Conservation (phyloP, 2,329 filamentous ascomycete genomes). For the Bipolaris bicolor region DNA sequence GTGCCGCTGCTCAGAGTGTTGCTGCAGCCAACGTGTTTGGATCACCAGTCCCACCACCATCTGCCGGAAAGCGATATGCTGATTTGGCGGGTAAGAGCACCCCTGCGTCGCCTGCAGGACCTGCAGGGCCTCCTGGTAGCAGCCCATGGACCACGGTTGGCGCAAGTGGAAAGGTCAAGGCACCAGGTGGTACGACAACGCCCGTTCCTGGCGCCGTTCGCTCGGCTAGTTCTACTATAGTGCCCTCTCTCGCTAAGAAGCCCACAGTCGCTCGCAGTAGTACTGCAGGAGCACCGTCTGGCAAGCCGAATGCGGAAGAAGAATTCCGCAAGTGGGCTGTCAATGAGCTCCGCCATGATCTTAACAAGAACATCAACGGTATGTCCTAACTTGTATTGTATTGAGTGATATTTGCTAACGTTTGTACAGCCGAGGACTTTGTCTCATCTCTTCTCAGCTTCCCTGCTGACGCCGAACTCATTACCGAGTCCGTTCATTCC, state of each 20-base stretch:
- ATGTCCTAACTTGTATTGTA: slow-evolving; percentile 35
- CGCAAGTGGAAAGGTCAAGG: slow-evolving; percentile 88
- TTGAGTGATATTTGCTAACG: slow-evolving; percentile 22
- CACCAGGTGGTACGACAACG: slow-evolving; percentile 65
- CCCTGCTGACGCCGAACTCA: slow-evolving; percentile 77
- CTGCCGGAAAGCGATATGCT: slow-evolving; percentile 83
- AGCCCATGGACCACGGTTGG: slow-evolving; percentile 94
- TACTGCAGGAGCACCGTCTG: slow-evolving; percentile 51
- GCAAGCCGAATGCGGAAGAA: slow-evolving; percentile 72
- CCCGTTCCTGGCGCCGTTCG: slow-evolving; percentile 55
- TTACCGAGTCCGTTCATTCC: slow-evolving; percentile 88
- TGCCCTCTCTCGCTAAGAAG: slow-evolving; percentile 57
- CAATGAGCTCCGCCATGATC: slow-evolving; percentile 75
- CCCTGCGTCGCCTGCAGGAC: slow-evolving; percentile 45
- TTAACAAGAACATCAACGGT: slow-evolving; percentile 72
- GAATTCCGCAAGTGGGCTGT: slow-evolving; percentile 95
- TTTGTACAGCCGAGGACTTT: slow-evolving; percentile 73
- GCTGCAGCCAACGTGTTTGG: slow-evolving; percentile 54
- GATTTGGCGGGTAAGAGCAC: slow-evolving; percentile 85
- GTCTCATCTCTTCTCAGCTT: slow-evolving; percentile 76
- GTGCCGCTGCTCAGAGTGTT: slow-evolving; percentile 61
- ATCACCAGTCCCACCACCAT: slow-evolving; percentile 50
- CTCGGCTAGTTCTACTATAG: slow-evolving; percentile 54
- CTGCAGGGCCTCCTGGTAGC: slow-evolving; percentile 50
- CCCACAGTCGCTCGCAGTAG: slow-evolving; percentile 59